Conservation (phyloP, 139 green algal species). For the Yamagishiella unicocca region DNA sequence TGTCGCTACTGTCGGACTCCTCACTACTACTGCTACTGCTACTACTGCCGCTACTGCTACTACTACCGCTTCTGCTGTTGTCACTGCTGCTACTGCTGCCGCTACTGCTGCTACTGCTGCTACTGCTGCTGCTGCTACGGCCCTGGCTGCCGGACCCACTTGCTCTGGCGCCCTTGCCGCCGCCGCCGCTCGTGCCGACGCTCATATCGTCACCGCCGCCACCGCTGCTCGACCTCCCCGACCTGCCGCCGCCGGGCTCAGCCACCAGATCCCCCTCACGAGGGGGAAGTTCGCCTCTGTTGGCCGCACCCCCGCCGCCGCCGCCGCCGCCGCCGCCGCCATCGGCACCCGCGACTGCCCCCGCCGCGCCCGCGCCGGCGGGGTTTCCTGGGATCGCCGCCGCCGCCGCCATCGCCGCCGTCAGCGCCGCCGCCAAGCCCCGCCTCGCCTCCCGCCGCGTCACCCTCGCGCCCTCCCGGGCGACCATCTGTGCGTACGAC, state of each 20-base stretch:
- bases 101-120: neutral
- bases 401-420: no score
- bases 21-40: neutral
- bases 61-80: neutral
- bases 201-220: neutral
- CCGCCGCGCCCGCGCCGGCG: no score
- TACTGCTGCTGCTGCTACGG: constrained; percentile 8
- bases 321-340: no score
- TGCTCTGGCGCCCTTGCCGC: neutral
- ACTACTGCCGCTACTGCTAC: neutral
- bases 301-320: no score
- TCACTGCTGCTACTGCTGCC: neutral
- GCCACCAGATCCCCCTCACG: neutral
- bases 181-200: neutral
- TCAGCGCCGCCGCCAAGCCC: no score
- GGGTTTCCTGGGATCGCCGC: no score
- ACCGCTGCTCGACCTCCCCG: neutral
- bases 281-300: no score
- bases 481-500: no score
- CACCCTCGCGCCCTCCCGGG: no score
- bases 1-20: no score
- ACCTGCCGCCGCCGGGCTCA: neutral
- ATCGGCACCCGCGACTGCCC: no score
- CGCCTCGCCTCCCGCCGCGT: no score
- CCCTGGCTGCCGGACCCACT: neutral